Evolutionary conservation across 1,284 basidiomycete species (phyloP), one percentile per base, ranked within the genome.

Genomic region (Cryptococcus floricola): DNA sequence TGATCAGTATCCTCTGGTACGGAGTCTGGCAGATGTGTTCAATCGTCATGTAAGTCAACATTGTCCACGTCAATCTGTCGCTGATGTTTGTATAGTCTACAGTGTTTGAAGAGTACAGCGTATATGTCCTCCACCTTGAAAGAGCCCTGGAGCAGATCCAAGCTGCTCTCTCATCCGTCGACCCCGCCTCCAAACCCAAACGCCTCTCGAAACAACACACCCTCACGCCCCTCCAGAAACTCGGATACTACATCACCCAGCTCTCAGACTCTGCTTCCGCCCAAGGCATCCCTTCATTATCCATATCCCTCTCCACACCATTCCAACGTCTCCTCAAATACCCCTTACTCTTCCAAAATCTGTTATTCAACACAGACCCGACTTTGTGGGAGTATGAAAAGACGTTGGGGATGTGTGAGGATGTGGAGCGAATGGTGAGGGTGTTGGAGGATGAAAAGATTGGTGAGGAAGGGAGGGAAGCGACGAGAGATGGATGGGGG

Each of bases 371-470:
- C 75, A 96, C 95, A 9, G 95, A 98, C 69, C 92, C 95, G 1
- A 94, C 91, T 62, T 93, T 93, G 2, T 92, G 88, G 70, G 95
- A 98, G 78, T 98, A 97, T 70, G 95, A 98, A 72, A 90, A 87
- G 67, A 96, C 93, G 4, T 80, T 97, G 42, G 87, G 88, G 69
- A 95, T 98, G 91, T 93, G 97, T 0, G 91, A 93, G 25, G 93
- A 97, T 73, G 91, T 98, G 14, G 94, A 98, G 78, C 85, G 84
- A 13, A 94, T 98, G 64, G 93, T 98, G 43, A 84, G 94, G 48
- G 90, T 87, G 55, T 97, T 98, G 58, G 95, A 98, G 76, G 93
- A 97, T 70, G 92, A 98, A 78, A 98, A 98, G 82, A 89, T 92
- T 51, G 87, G 89, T 71, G 90, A 89, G 75, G 95, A 98, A 74